Percentiles rank a stretch among this genome's conserved stretches.
phyloP scores from a whole-genome alignment of 2,329 filamentous ascomycete genomes.

The Hyphodiscus sp. region DNA sequence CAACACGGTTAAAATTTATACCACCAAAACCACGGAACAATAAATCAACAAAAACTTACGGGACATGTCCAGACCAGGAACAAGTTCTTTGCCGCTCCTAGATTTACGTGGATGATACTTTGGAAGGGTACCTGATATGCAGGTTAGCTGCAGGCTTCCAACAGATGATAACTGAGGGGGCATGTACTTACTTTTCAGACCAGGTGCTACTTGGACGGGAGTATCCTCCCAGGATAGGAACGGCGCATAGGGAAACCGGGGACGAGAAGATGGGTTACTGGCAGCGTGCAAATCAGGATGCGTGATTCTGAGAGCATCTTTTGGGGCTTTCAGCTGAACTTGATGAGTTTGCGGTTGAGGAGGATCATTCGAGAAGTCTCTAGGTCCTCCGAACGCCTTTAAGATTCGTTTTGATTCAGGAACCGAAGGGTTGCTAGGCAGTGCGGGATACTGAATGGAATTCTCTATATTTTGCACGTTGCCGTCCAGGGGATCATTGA shows the following conservation, averaged over 20 bases:
- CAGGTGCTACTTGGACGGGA: slow-evolving; percentile 21
- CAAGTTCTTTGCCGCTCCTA: slow-evolving; percentile 25
- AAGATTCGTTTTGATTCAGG: slow-evolving; percentile 5
- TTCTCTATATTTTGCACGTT: slow-evolving; percentile 10
- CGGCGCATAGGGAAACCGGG: slow-evolving; percentile 23
- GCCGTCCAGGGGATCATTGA: slow-evolving; percentile 10
- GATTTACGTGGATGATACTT: slow-evolving; percentile 29
- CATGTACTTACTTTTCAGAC: slow-evolving; percentile 25
- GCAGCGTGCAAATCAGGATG: slow-evolving; percentile 21
- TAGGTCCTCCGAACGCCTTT: slow-evolving; percentile 8
- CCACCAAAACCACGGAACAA: not conserved
- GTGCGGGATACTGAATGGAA: slow-evolving; percentile 9
- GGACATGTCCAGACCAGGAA: slow-evolving; percentile 25
- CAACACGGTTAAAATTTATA: not conserved
- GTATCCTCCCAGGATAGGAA: slow-evolving; percentile 23
- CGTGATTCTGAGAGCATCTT: slow-evolving; percentile 19
- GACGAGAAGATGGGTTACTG: slow-evolving; percentile 16
- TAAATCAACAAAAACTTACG: slow-evolving; percentile 20
- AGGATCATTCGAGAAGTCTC: not conserved
- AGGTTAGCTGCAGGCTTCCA: not conserved
- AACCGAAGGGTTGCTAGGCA: slow-evolving; percentile 9
- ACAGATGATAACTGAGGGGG: not conserved
- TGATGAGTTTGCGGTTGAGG: slow-evolving; percentile 5
- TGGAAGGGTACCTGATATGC: slow-evolving; percentile 23
- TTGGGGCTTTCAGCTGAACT: slow-evolving; percentile 5